Evolutionary conservation across 768 basidiomycete species (phyloP).

Genomic region (Leccinellum luteum): DNA sequence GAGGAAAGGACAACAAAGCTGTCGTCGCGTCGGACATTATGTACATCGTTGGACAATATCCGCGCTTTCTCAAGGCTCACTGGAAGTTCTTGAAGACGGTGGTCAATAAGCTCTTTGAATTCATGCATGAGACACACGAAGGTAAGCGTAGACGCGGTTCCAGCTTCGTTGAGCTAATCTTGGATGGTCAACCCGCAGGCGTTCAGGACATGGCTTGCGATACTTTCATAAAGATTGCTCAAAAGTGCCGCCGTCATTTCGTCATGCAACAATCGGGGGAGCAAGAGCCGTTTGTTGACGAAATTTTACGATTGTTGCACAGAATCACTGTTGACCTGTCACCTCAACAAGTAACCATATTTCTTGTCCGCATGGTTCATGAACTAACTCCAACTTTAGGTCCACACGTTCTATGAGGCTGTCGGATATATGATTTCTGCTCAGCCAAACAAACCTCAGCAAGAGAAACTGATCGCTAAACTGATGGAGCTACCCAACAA

Average conservation of each 20-base stretch:
- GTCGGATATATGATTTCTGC: slow-evolving; percentile 99
- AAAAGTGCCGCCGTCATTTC: slow-evolving; percentile 97
- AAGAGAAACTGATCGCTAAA: slow-evolving; percentile 92
- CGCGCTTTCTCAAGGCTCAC: slow-evolving; percentile 98
- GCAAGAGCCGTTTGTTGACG: slow-evolving; percentile 96
- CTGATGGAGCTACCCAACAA: slow-evolving; percentile 98
- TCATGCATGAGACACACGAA: slow-evolving; percentile 99
- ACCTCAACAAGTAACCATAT: slow-evolving; percentile 64
- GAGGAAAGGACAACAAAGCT: slow-evolving; percentile 99
- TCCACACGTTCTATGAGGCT: slow-evolving; percentile 98
- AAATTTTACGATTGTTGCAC: slow-evolving; percentile 88
- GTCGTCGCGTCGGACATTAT: slow-evolving; percentile 95
- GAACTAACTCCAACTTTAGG: slow-evolving; percentile 33
- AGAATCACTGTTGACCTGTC: slow-evolving; percentile 93
- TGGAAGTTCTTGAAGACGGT: slow-evolving; percentile 99
- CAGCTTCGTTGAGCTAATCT: slow-evolving; percentile 3
- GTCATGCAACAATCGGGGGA: slow-evolving; percentile 99
- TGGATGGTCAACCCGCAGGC: slow-evolving; percentile 43
- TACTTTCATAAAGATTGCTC: slow-evolving; percentile 99
- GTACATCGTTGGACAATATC: slow-evolving; percentile 99
- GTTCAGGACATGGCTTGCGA: slow-evolving; percentile 99
- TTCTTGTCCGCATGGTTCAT: background rate
- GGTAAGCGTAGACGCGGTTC: slow-evolving; percentile 39
- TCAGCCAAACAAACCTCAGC: slow-evolving; percentile 95
- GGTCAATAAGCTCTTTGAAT: slow-evolving; percentile 99